phyloP scores from a whole-genome alignment of 495 filamentous ascomycete genomes.

The Paragyromitra xinjiangensis region DNA sequence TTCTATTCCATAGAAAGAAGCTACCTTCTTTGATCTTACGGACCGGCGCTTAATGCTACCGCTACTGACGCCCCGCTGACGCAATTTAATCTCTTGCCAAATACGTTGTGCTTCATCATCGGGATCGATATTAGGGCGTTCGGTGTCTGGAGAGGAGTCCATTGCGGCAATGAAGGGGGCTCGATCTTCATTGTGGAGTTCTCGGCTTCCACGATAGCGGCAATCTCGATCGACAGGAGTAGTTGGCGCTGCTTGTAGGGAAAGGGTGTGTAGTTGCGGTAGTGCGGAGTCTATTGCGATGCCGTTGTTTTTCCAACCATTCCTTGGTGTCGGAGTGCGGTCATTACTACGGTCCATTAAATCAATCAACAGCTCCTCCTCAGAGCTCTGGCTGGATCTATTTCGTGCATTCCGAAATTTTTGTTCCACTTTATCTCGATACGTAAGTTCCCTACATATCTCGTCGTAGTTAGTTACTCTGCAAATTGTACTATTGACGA shows the following conservation, averaged over 20 bases:
- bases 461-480: slow-evolving; percentile 21
- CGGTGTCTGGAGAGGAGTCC: slow-evolving; percentile 38
- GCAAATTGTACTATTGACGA: neutral
- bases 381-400: neutral
- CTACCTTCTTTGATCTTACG: slow-evolving; percentile 17
- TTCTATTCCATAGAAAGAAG: slow-evolving; percentile 20
- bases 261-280: neutral
- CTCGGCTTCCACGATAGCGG: slow-evolving; percentile 32
- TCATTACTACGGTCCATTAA: slow-evolving; percentile 5
- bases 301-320: neutral
- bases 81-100: slow-evolving; percentile 46
- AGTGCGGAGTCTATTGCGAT: neutral
- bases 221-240: slow-evolving; percentile 18
- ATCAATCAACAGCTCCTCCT: slow-evolving; percentile 10
- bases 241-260: neutral
- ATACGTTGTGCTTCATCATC: slow-evolving; percentile 47
- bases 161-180: slow-evolving; percentile 37
- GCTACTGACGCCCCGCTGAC: slow-evolving; percentile 38
- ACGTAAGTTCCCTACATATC: slow-evolving; percentile 44
- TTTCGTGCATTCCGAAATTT: slow-evolving; percentile 14
- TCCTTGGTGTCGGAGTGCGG: neutral
- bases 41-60: slow-evolving; percentile 34
- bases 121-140: slow-evolving; percentile 31
- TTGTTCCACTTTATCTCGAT: slow-evolving; percentile 42
- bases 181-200: slow-evolving; percentile 40